Evolutionary conservation across 768 basidiomycete species (phyloP).

Genomic region (Jaapia argillacea): DNA sequence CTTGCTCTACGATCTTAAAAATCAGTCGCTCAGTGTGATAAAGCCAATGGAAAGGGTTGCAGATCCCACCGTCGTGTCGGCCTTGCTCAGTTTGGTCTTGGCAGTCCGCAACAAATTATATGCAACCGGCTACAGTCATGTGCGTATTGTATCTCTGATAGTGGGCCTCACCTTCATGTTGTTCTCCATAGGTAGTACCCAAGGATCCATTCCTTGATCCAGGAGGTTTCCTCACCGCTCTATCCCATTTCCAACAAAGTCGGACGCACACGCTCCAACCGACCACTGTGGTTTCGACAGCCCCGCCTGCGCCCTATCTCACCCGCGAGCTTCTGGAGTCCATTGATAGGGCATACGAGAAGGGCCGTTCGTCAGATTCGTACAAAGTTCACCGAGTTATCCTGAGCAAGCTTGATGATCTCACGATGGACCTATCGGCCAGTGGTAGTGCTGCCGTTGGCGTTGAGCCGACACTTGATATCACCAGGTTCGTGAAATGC

Average conservation of each 20-base stretch:
- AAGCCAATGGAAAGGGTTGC: slow-evolving; percentile 65
- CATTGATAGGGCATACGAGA: slow-evolving; percentile 40
- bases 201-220: slow-evolving; percentile 78
- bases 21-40: not conserved
- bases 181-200: slow-evolving; percentile 31
- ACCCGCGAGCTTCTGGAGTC: slow-evolving; percentile 35
- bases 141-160: slow-evolving; percentile 15
- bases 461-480: slow-evolving; percentile 40
- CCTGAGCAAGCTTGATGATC: slow-evolving; percentile 48
- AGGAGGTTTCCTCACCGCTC: slow-evolving; percentile 38
- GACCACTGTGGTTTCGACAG: not conserved
- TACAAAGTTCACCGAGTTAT: slow-evolving; percentile 56
- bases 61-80: slow-evolving; percentile 63
- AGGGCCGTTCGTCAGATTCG: slow-evolving; percentile 33
- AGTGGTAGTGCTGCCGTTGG: slow-evolving; percentile 10
- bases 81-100: slow-evolving; percentile 60
- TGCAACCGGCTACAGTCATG: slow-evolving; percentile 37
- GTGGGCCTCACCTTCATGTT: slow-evolving; percentile 5
- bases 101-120: slow-evolving; percentile 61
- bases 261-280: slow-evolving; percentile 12
- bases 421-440: slow-evolving; percentile 27
- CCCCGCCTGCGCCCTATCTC: slow-evolving; percentile 19
- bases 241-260: slow-evolving; percentile 24
- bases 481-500: slow-evolving; percentile 39
- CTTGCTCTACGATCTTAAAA: not conserved